phyloP scores from a whole-genome alignment of 2,329 filamentous ascomycete species.

The Colletotrichum sp. region DNA sequence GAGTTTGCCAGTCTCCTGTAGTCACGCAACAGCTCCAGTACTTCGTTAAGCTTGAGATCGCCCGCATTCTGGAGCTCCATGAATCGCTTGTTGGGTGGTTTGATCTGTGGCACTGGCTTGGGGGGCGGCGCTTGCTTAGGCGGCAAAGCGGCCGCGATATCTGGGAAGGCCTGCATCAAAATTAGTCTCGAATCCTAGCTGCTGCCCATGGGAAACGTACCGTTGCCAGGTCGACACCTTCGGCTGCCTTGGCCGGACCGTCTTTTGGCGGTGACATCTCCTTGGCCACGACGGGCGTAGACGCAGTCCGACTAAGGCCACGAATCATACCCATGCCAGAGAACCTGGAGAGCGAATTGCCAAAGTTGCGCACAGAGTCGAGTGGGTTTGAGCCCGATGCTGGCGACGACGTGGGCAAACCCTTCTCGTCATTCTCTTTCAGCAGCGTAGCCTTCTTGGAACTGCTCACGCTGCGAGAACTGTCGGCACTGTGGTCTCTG shows the following conservation, averaged over 20 bases:
- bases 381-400: slow-evolving; percentile 42
- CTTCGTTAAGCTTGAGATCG: slow-evolving; percentile 76
- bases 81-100: slow-evolving; percentile 74
- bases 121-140: slow-evolving; percentile 61
- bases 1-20: slow-evolving; percentile 74
- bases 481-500: slow-evolving; percentile 81
- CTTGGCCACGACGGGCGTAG: slow-evolving; percentile 39
- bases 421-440: slow-evolving; percentile 44
- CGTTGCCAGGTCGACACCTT: slow-evolving; percentile 62
- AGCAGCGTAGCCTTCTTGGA: slow-evolving; percentile 62
- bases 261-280: slow-evolving; percentile 28
- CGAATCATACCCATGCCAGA: slow-evolving; percentile 76
- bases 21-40: slow-evolving; percentile 73
- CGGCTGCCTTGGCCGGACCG: slow-evolving; percentile 35
- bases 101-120: slow-evolving; percentile 61
- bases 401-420: slow-evolving; percentile 15
- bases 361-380: slow-evolving; percentile 81
- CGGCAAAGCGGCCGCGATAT: slow-evolving; percentile 59
- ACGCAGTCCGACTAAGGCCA: slow-evolving; percentile 69
- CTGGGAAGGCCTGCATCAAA: slow-evolving; percentile 59
- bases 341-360: slow-evolving; percentile 80
- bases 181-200: neutral
- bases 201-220: slow-evolving; percentile 43
- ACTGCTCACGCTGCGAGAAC: slow-evolving; percentile 66
- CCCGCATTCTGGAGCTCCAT: slow-evolving; percentile 73